Evolutionary conservation across 805 yeast species (phyloP), one percentile per base, ranked within the genome.

Genomic region (Candida quercuum): DNA sequence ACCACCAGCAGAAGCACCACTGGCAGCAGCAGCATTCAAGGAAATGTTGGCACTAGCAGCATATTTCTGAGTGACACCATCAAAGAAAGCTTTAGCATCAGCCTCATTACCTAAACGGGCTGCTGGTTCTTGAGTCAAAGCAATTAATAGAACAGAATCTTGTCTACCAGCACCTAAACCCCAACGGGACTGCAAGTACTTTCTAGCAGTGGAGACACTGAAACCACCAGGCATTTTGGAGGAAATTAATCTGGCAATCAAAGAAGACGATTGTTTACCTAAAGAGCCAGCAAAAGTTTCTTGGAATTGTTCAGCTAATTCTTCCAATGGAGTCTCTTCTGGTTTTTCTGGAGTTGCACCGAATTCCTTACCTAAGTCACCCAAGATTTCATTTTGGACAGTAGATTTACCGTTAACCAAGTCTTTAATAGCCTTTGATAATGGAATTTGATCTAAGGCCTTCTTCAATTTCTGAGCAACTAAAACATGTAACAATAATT

Each of bases 151-250:
- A 27, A 82, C 88, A 33, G 94, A 75, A 61, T 93, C 98, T 70
- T 91, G 98, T 72, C 98, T 82, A 53, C 97, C 96, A 33, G 85
- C 45, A 48, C 85, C 94, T 54, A 93, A 75, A 51, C 99, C 99
- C 86, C 86, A 93, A 64, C 91, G 79, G 32, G 89, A 60, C 68
- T 85, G 89, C 61, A 93, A 76, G 67, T 93, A 86, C 64, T 89
- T 87, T 72, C 97, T 83, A 36, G 96, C 95, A 47, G 76, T 71
- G 45, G 96, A 82, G 52, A 91, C 81, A 33, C 95, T 84, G 67
- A 91, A 93, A 16, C 99, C 99, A 75, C 99, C 99, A 38, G 99
- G 98, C 98, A 93, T 93, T 71, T 93, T 93, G 21, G 97, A 83
- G 10, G 98, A 81, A 71, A 89, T 84, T 57, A 93, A 74, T 67